Conservation (phyloP, 345 rosid species). For the Populus tremula region DNA sequence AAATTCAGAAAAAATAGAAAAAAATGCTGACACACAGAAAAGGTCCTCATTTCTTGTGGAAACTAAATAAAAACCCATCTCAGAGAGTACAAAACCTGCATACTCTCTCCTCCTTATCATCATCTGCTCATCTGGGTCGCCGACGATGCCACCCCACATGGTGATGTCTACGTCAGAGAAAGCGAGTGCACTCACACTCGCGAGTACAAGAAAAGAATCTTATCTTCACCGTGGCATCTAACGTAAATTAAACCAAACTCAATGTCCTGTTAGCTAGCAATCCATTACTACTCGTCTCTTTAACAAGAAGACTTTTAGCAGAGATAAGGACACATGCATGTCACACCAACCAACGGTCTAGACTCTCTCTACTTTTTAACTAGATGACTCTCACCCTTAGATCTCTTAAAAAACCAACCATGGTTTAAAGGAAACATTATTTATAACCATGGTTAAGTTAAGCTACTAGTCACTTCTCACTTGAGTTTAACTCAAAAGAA, state of each 20-base stretch:
- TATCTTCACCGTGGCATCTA: slow-evolving; percentile 10
- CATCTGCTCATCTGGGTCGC: neutral
- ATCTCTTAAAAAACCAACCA: neutral
- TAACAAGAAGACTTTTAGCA: slow-evolving; percentile 4
- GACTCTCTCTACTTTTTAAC: slow-evolving; percentile 11
- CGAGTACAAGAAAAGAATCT: neutral
- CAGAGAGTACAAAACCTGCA: neutral
- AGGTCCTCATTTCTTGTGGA: neutral
- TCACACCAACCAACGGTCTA: slow-evolving; percentile 11
- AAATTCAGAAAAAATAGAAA: neutral
- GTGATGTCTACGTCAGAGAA: slow-evolving; percentile 5
- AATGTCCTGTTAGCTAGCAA: slow-evolving; percentile 7
- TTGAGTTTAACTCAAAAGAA: slow-evolving; percentile 11
- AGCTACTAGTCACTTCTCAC: neutral
- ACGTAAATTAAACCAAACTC: neutral
- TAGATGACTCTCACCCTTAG: slow-evolving; percentile 2
- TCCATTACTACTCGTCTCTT: slow-evolving; percentile 10
- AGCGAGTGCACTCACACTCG: slow-evolving; percentile 11
- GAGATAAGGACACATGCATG: slow-evolving; percentile 34
- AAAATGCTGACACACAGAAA: neutral
- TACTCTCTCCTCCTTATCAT: neutral
- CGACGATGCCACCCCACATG: slow-evolving; percentile 6
- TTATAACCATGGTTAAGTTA: slow-evolving; percentile 4
- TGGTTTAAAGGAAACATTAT: neutral
- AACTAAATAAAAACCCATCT: neutral